These are phyloP conservation scores for Asterochloris sp. DNA, from an alignment of 139 green algal genomes.

Conservation along the genomic window DNA sequence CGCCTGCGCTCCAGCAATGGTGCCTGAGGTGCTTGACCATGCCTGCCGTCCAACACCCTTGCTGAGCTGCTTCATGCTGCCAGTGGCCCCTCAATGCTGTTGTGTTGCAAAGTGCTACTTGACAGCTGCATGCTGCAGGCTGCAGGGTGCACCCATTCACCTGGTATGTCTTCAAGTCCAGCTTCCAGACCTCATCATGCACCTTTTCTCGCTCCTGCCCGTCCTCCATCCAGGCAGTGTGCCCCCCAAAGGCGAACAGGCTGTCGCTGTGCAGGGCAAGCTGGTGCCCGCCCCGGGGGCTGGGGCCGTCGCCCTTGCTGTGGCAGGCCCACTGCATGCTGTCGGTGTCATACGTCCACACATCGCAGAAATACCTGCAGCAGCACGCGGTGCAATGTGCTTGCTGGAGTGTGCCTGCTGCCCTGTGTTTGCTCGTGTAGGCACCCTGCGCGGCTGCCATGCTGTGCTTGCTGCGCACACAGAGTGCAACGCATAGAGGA, in stretches of 20 bases:
- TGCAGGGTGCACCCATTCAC: not conserved
- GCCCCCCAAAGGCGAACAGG: conserved; percentile 89
- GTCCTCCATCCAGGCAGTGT: conserved; percentile 75
- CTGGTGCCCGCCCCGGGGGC: conserved; percentile 67
- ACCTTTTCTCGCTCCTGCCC: conserved; percentile 77
- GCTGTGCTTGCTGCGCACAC: too few species aligned
- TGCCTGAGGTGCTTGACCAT: too few species aligned
- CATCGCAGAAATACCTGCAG: conserved; percentile 89
- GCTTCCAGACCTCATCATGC: conserved; percentile 85
- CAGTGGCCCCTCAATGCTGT: too few species aligned
- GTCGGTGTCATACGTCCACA: conserved; percentile 81
- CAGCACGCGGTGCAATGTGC: not conserved
- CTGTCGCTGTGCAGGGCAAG: conserved; percentile 63
- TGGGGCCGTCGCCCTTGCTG: conserved; percentile 26
- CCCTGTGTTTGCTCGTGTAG: too few species aligned
- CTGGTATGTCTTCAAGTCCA: conserved; percentile 50
- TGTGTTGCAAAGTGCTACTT: too few species aligned
- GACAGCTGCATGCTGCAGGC: too few species aligned
- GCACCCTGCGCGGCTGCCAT: too few species aligned
- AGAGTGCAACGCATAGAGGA: too few species aligned
- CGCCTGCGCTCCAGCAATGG: too few species aligned
- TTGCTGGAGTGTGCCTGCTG: too few species aligned
- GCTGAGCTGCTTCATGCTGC: too few species aligned
- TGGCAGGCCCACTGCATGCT: conserved; percentile 66
- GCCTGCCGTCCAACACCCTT: too few species aligned